Conservation (phyloP, 2,329 filamentous ascomycete species). For the Neocatenulostroma microsporum region DNA sequence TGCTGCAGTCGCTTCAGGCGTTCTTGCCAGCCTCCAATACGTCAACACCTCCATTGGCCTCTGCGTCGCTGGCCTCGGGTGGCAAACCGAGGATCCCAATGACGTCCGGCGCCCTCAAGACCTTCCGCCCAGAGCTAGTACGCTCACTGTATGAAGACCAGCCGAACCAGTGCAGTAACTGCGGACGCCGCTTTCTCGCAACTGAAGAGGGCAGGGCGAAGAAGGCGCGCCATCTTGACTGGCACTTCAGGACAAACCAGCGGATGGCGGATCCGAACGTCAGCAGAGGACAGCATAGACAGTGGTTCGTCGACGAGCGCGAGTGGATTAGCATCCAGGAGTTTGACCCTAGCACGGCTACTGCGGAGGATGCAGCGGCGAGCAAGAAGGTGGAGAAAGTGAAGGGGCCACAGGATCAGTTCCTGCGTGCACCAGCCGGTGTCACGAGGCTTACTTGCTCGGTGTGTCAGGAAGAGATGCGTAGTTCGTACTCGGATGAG, state of each 20-base stretch:
- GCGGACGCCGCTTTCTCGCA: constrained; percentile 74
- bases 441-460: constrained; percentile 72
- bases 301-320: constrained; percentile 88
- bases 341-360: constrained; percentile 54
- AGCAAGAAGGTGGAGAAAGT: constrained; percentile 33
- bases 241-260: constrained; percentile 93
- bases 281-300: constrained; percentile 79
- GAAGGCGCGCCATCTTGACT: constrained; percentile 91
- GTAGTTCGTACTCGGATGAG: constrained; percentile 84
- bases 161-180: constrained; percentile 83
- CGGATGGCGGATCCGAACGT: constrained; percentile 71
- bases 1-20: constrained; percentile 21
- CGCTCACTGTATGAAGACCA: constrained; percentile 69
- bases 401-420: constrained; percentile 56
- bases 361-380: constrained; percentile 24
- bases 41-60: constrained; percentile 13
- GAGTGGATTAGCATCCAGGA: constrained; percentile 89
- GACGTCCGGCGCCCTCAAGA: constrained; percentile 25
- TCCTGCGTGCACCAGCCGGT: constrained; percentile 73
- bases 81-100: constrained; percentile 18
- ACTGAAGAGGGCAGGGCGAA: constrained; percentile 71
- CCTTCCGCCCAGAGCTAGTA: constrained; percentile 64
- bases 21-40: constrained; percentile 18
- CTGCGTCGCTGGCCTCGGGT: constrained; percentile 4
- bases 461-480: constrained; percentile 92